Conservation (phyloP, 768 basidiomycete genomes). For the Lactarius sp. region DNA sequence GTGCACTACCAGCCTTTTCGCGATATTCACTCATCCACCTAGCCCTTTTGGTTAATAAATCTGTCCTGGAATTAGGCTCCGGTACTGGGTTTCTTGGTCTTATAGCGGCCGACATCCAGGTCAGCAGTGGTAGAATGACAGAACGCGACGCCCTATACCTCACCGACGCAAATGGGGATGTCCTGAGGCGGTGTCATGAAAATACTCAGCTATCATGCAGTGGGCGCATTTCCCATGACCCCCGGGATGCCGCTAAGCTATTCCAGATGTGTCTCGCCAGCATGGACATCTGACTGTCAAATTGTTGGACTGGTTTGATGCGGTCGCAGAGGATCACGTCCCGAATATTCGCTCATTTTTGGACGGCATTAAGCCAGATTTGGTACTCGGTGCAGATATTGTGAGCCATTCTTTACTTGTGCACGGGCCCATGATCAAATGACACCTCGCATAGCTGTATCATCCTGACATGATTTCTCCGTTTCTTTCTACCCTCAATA, state of each 20-base stretch:
- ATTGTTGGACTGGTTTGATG: conserved; percentile 63
- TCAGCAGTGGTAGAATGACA: conserved; percentile 23
- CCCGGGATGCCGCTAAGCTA: not conserved
- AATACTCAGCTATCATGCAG: conserved; percentile 67
- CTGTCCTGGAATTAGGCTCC: conserved; percentile 69
- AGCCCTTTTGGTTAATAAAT: conserved; percentile 42
- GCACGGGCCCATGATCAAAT: not conserved
- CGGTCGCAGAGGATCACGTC: conserved; percentile 36
- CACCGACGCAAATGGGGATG: conserved; percentile 62
- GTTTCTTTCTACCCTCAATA: conserved; percentile 21
- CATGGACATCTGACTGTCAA: conserved; percentile 44
- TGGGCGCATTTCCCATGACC: conserved; percentile 35
- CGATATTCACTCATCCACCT: not conserved
- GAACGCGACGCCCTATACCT: conserved; percentile 29
- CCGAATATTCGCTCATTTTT: conserved; percentile 34
- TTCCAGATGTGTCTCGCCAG: conserved; percentile 49
- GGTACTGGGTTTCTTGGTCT: conserved; percentile 75
- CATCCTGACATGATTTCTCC: conserved; percentile 20
- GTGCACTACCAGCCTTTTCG: not conserved
- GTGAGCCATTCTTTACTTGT: conserved; percentile 31
- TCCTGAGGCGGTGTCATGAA: conserved; percentile 53
- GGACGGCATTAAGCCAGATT: conserved; percentile 42
- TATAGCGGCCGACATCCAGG: conserved; percentile 54
- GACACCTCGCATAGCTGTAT: conserved; percentile 11
- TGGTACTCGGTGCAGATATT: conserved; percentile 72